phyloP scores from a whole-genome alignment of 163 green algal genomes.

The Scenedesmus sp. region DNA sequence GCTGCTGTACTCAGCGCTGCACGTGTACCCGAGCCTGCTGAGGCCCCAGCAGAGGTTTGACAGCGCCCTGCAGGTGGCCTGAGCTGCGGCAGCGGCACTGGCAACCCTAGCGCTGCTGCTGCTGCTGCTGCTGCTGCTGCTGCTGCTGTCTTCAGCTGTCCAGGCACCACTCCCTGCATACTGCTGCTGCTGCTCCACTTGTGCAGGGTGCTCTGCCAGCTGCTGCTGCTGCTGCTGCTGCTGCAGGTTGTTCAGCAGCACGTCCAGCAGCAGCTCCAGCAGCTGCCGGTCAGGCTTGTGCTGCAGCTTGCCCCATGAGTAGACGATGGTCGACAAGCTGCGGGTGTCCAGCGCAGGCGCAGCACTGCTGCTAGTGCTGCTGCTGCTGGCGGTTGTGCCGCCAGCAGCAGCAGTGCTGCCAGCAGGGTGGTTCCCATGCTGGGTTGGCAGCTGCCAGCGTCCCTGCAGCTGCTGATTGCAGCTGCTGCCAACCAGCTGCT shows the following conservation, averaged over 20 bases:
- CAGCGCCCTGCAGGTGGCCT: not conserved
- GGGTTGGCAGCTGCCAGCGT: not conserved
- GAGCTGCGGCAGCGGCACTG: not conserved
- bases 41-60: constrained; percentile 35
- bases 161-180: not conserved
- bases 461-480: not conserved
- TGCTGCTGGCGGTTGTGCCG: not conserved
- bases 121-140: constrained; percentile 29
- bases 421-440: not conserved
- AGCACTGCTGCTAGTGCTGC: not conserved
- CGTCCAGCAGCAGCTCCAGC: constrained; percentile 40
- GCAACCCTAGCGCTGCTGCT: not conserved
- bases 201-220: not conserved
- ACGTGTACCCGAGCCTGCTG: constrained; percentile 32
- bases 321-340: constrained; percentile 17
- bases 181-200: not conserved
- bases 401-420: too few species aligned
- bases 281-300: not conserved
- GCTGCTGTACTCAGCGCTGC: constrained; percentile 5
- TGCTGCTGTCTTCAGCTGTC: not conserved
- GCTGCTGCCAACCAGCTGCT: constrained; percentile 10
- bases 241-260: not conserved
- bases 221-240: constrained; percentile 39
- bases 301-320: constrained; percentile 32
- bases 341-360: not conserved